Base-by-base conservation (phyloP, 1,139 yeast genomes). In the Taphrina pruni region DNA sequence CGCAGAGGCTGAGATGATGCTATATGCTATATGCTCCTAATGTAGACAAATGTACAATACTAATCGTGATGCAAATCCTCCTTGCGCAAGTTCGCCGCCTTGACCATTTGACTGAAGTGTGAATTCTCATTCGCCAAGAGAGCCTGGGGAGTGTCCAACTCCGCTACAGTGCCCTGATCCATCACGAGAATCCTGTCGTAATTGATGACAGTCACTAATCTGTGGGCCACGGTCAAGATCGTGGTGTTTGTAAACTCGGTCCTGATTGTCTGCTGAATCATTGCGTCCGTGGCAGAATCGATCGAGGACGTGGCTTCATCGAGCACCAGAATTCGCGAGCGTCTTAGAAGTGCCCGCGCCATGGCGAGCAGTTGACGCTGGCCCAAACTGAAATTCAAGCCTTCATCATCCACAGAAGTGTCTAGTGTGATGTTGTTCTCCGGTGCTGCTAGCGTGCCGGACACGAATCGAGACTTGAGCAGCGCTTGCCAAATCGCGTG, bases 241-340 rank as follows among this genome's bases (percentile, higher is more conserved):
- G 95, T 89, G 77, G 93, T 87, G 62, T 85, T 78, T 8, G 79
- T 75, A 75, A 89, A 89, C 76, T 88, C 92, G 14, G 78, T 79
- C 9, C 82, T 80, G 72, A 89, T 88, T 38, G 90, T 87, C 6
- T 79, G 74, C 78, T 89, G 96, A 73, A 90, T 88, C 76, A 84
- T 85, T 58, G 85, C 81, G 77, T 89, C 95, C 0, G 95, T 88
- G 73, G 86, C 90, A 75, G 87, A 88, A 76, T 89, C 96, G 55
- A 89, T 94, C 9, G 89, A 86, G 0, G 95, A 88, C 0, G 96
- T 89, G 17, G 96, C 95, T 77, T 89, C 96, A 76, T 89, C 96
- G 71, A 89, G 78, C 71, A 89, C 86, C 73, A 89, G 79, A 70
- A 89, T 86, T 75, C 84, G 85, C 6, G 90, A 81, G 64, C 85